Evolutionary conservation across 257 asterid genomes (phyloP), one percentile per base, ranked within the genome.

Genomic region (Cinchona pubescens): DNA sequence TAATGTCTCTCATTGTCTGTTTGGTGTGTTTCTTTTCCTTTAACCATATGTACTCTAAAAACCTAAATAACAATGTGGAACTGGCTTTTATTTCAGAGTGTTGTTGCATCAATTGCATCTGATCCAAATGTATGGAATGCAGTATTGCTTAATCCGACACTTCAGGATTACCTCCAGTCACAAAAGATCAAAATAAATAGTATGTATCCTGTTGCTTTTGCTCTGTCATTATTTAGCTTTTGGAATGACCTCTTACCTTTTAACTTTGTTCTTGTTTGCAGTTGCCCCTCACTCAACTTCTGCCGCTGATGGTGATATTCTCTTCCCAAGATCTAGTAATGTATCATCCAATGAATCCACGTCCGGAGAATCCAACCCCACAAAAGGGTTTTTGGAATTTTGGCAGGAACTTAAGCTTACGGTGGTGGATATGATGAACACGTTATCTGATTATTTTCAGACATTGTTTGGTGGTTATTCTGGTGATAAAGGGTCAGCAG

Each of bases 121-220:
- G 98, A 92, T 78, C 89, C 84, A 63, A 89, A 89, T 79, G 98
- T 92, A 9, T 92, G 97, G 97, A 84, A 83, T 10, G 94, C 98
- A 0, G 92, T 91, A 23, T 67, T 87, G 67, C 85, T 79, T 67
- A 92, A 92, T 72, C 82, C 78, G 42, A 88, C 82, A 73, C 90
- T 92, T 63, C 96, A 84, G 81, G 87, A 76, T 69, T 91, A 82
- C 82, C 81, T 92, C 59, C 84, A 75, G 48, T 83, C 91, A 0
- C 90, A 91, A 21, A 81, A 74, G 30, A 80, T 80, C 48, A 23
- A 91, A 87, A 79, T 81, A 86, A 69, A 53, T 35, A 38, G 46
- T 42, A 4, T 51, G n/a, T 34, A 16, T 32, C 58, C 29, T 42
- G 10, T 73, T 43, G 69, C 42, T 45, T 74, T 55, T 59, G 2